These are phyloP conservation scores for Cardamine occulta DNA, from an alignment of 345 rosid genomes.

Conservation along the genomic window DNA sequence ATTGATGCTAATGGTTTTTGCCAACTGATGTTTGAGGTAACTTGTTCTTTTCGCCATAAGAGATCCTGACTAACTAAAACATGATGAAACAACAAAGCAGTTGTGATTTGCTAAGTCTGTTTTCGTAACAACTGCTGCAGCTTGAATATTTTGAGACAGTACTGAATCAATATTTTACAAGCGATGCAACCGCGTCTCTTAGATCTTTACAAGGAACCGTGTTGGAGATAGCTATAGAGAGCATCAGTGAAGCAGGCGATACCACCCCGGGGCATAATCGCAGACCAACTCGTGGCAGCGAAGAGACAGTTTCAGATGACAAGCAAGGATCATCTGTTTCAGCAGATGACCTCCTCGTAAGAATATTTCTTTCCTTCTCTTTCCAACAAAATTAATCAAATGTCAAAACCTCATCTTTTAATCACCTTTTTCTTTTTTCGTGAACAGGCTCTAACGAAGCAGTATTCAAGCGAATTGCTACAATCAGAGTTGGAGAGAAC, in stretches of 20 bases:
- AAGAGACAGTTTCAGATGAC: constrained; percentile 83
- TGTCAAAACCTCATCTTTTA: not conserved
- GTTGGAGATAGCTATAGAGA: constrained; percentile 88
- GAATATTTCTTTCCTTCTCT: constrained; percentile 27
- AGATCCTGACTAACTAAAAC: not conserved
- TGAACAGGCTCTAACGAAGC: constrained; percentile 81
- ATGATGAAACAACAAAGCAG: not conserved
- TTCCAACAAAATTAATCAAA: not conserved
- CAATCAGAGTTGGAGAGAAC: constrained; percentile 90
- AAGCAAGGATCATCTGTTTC: constrained; percentile 64
- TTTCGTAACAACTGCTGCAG: constrained; percentile 55
- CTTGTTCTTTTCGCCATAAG: constrained; percentile 6
- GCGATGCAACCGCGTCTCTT: constrained; percentile 77
- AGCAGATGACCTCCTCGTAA: constrained; percentile 94
- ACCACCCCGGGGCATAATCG: constrained; percentile 71
- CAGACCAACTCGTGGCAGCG: constrained; percentile 92
- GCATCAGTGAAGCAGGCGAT: constrained; percentile 64
- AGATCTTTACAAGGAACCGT: constrained; percentile 84
- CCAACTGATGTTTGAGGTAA: constrained; percentile 98
- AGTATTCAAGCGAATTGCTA: constrained; percentile 75
- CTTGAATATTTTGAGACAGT: constrained; percentile 93
- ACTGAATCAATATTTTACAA: constrained; percentile 76
- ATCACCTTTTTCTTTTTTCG: not conserved
- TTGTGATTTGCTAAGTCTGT: constrained; percentile 20
- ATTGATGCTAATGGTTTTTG: constrained; percentile 96